Conservation (phyloP, 345 rosid species). For the Cardiospermum halicacabum region DNA sequence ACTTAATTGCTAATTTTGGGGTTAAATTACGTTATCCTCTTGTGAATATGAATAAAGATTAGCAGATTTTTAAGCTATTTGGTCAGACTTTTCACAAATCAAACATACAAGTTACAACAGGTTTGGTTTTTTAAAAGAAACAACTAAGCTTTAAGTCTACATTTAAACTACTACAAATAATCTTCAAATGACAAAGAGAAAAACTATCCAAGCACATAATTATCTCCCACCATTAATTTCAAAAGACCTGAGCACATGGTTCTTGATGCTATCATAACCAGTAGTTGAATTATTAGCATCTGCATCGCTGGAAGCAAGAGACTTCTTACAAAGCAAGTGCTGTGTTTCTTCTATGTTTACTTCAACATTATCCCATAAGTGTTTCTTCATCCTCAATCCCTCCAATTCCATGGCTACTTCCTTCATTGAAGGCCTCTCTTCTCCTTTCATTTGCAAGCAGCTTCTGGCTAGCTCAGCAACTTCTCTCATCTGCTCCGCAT, state of each 20-base stretch:
- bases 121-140: too few relatives aligned
- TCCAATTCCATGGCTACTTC: constrained; percentile 34
- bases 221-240: constrained; percentile 6
- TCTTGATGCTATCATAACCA: background rate
- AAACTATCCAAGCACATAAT: background rate
- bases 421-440: too few relatives aligned
- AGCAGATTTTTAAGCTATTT: too few relatives aligned
- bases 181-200: too few relatives aligned
- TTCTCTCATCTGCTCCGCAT: constrained; percentile 13
- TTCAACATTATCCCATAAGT: background rate
- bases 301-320: background rate
- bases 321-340: background rate
- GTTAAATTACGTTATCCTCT: background rate
- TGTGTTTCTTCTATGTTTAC: too few relatives aligned
- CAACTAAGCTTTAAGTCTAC: too few relatives aligned
- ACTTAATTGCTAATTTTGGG: background rate
- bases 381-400: constrained; percentile 14
- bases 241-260: background rate
- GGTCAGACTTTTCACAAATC: too few relatives aligned
- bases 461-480: too few relatives aligned
- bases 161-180: too few relatives aligned
- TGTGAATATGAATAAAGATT: background rate
- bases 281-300: background rate
- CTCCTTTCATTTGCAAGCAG: too few relatives aligned
- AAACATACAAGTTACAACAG: too few relatives aligned